phyloP scores from a whole-genome alignment of 1,139 yeast species.

The Blastobotrys petasosporus region DNA sequence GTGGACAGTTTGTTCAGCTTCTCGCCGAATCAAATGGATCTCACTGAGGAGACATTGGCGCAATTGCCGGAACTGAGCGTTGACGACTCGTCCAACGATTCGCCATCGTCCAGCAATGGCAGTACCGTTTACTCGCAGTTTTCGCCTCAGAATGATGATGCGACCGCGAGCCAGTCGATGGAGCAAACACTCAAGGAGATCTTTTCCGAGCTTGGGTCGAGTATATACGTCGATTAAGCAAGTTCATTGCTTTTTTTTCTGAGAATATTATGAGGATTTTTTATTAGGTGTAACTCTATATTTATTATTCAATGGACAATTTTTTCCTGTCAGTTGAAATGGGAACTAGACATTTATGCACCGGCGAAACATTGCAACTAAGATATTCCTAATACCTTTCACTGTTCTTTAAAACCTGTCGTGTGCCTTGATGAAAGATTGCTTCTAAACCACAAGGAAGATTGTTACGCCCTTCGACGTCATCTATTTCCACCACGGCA shows the following conservation, averaged over 20 bases:
- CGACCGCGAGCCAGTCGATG: background rate
- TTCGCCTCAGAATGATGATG: background rate
- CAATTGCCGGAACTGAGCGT: slow-evolving; percentile 2
- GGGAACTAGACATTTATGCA: no score
- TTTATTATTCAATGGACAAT: no score
- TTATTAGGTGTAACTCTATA: no score
- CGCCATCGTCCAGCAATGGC: background rate
- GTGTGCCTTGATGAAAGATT: no score
- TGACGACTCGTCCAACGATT: background rate
- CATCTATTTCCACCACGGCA: no score
- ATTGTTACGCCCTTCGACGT: no score
- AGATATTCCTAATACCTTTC: no score
- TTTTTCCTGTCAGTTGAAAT: no score
- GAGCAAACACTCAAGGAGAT: slow-evolving; percentile 7
- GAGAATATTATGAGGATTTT: background rate
- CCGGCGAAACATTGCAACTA: no score
- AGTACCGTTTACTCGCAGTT: background rate
- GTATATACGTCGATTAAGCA: slow-evolving; percentile 3
- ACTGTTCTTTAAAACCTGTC: no score
- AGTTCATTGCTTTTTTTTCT: background rate
- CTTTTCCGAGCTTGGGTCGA: slow-evolving; percentile 7
- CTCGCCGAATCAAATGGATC: background rate
- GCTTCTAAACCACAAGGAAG: no score
- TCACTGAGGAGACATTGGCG: background rate
- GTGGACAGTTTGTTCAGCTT: slow-evolving; percentile 1